These are phyloP conservation scores for Zymoseptoria brevis DNA, from an alignment of 2,329 filamentous ascomycete genomes.

Conservation along the genomic window DNA sequence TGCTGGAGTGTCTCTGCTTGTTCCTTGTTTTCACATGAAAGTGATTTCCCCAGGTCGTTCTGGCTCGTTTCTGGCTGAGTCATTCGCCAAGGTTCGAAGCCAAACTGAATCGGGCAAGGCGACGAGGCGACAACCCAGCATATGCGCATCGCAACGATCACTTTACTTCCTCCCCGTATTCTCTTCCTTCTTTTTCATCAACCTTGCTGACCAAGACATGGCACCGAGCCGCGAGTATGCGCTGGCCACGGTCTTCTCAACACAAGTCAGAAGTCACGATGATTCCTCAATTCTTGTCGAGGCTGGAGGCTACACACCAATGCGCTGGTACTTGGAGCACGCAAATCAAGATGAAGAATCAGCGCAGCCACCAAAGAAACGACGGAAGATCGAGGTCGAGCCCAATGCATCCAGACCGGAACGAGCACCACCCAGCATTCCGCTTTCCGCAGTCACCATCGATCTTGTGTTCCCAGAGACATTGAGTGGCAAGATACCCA, in stretches of 20 bases:
- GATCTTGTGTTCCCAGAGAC: constrained; percentile 25
- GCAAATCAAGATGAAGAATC: constrained; percentile 5
- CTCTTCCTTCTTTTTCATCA: not conserved
- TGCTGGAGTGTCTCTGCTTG: not conserved
- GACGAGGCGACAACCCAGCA: not conserved
- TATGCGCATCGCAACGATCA: not conserved
- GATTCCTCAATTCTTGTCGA: constrained; percentile 24
- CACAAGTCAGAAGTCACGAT: constrained; percentile 21
- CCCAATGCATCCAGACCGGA: not conserved
- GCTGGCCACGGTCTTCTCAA: constrained; percentile 20
- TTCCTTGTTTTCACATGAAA: not conserved
- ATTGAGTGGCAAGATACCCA: constrained; percentile 4
- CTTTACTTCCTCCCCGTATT: not conserved
- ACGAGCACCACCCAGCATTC: constrained; percentile 10
- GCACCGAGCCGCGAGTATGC: constrained; percentile 15
- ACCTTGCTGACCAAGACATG: constrained; percentile 2
- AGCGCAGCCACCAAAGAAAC: constrained; percentile 19
- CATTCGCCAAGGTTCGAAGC: not conserved
- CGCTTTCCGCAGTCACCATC: constrained; percentile 20
- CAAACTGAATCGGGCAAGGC: not conserved
- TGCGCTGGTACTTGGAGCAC: constrained; percentile 26
- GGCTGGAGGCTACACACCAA: constrained; percentile 25
- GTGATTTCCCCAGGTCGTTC: too few species aligned
- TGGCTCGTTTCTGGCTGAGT: not conserved
- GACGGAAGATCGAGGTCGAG: constrained; percentile 8